Evolutionary conservation across 805 yeast species (phyloP), one percentile per base, ranked within the genome.

Genomic region (Yarrowia porcina): DNA sequence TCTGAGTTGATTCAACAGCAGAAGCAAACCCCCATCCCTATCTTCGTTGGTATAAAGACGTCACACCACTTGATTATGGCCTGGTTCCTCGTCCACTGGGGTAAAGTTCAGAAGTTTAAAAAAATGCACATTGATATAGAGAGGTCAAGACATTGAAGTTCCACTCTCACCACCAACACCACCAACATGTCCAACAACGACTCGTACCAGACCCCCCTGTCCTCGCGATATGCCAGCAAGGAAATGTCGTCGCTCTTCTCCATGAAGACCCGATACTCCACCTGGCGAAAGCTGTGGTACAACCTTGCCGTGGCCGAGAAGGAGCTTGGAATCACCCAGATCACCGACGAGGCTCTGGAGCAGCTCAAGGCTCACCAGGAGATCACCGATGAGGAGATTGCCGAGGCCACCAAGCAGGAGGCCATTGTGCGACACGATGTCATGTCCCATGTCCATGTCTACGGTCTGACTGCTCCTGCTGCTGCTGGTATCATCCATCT

Each of bases 381-480:
- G 57, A 91, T 94, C 77, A 86, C 97, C 9, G 97, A 93, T 74
- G 96, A 89, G 69, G 98, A 96, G 72, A 90, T 94, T 67, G 90
- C 81, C 64, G 88, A 80, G 64, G 98, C 99, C 45, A 79, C 92
- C 64, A 84, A 83, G 69, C 97, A 94, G 78, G 99, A 94, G 77
- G 97, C 98, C 61, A 91, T 88, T 75, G 98, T 94, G 64, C 89
- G 99, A 80, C 99, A 94, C 76, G 99, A 94, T 74, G 99, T 94
- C 70, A 94, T 94, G 99, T 97, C 98, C 63, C 99, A 94, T 71
- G 99, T 94, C 64, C 99, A 94, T 74, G 89, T 88, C 64, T 94
- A 89, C 74, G 99, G 99, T 68, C 82, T 86, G 70, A 85, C 89
- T 15, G 89, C 96, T 71, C 99, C 99, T 18, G 88, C 87, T 7